Conservation (phyloP, 2,329 filamentous ascomycete species). For the Colletotrichum sp. region DNA sequence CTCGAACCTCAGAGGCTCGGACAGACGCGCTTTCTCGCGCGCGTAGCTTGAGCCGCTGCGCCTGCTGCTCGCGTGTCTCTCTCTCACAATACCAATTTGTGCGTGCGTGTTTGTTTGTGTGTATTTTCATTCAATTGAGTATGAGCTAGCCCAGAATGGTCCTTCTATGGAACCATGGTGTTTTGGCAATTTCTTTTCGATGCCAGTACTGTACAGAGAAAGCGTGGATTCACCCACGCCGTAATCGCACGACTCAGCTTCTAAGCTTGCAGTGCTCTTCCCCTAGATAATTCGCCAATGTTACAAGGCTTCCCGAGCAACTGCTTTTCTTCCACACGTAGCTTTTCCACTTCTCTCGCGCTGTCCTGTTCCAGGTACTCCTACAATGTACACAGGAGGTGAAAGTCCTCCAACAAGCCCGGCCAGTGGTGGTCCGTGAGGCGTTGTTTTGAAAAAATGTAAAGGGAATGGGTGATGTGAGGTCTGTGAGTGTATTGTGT, state of each 20-base stretch:
- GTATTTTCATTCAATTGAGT: slow-evolving; percentile 19
- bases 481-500: slow-evolving; percentile 17
- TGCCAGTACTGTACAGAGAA: slow-evolving; percentile 21
- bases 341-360: slow-evolving; percentile 7
- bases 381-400: slow-evolving; percentile 19
- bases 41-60: background rate
- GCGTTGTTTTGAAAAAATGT: slow-evolving; percentile 15
- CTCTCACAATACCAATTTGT: background rate
- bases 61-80: background rate
- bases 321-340: slow-evolving; percentile 20
- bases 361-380: slow-evolving; percentile 8
- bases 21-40: background rate
- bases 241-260: slow-evolving; percentile 12
- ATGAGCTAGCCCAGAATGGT: slow-evolving; percentile 20
- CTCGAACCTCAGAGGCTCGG: background rate
- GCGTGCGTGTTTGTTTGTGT: slow-evolving; percentile 3
- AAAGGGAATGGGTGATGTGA: slow-evolving; percentile 16
- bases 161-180: slow-evolving; percentile 1
- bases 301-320: slow-evolving; percentile 19
- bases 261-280: slow-evolving; percentile 19
- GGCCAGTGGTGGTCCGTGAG: slow-evolving; percentile 9
- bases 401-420: slow-evolving; percentile 14
- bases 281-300: slow-evolving; percentile 5
- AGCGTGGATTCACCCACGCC: slow-evolving; percentile 18
- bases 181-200: slow-evolving; percentile 14